A percentile compares a stretch with the other conserved stretches of the same genome.
These are phyloP conservation scores for Geosiphon pyriformis DNA, from an alignment of 192 early-diverging fungal species.

Conservation along the genomic window DNA sequence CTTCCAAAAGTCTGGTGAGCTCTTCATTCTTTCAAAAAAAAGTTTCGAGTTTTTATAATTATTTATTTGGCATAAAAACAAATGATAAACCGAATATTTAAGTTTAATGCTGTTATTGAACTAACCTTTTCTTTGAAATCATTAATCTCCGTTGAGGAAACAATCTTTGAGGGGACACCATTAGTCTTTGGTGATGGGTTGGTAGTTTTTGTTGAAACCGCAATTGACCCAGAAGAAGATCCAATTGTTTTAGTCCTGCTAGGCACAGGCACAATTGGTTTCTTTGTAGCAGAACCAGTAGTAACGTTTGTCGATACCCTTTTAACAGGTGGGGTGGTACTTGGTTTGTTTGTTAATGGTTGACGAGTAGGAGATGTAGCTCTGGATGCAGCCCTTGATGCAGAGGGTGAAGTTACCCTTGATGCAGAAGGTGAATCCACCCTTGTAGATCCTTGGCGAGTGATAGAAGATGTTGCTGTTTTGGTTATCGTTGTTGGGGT, in stretches of 20 bases:
- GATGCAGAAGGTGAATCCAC: background rate
- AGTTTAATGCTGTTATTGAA: background rate
- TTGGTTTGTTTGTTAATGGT: background rate
- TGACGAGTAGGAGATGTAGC: conserved; percentile 1
- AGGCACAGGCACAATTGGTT: background rate
- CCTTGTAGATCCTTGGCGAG: background rate
- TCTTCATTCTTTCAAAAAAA: conserved; percentile 16
- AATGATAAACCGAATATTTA: background rate
- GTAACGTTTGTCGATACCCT: background rate
- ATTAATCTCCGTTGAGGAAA: conserved; percentile 8
- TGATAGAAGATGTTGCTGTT: background rate
- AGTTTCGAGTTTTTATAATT: background rate
- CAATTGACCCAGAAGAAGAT: background rate
- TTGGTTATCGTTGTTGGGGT: background rate
- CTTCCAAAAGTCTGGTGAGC: conserved; percentile 9
- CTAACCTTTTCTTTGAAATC: conserved; percentile 21
- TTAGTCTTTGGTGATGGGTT: background rate
- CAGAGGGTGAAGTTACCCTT: background rate
- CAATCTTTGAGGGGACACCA: background rate
- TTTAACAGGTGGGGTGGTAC: background rate
- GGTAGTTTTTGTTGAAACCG: background rate
- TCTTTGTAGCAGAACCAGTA: conserved; percentile 2
- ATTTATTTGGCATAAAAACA: background rate
- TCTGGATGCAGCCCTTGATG: background rate
- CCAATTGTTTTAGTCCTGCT: background rate